Conservation (phyloP, 1,284 basidiomycete genomes). For the Tilletia caries region DNA sequence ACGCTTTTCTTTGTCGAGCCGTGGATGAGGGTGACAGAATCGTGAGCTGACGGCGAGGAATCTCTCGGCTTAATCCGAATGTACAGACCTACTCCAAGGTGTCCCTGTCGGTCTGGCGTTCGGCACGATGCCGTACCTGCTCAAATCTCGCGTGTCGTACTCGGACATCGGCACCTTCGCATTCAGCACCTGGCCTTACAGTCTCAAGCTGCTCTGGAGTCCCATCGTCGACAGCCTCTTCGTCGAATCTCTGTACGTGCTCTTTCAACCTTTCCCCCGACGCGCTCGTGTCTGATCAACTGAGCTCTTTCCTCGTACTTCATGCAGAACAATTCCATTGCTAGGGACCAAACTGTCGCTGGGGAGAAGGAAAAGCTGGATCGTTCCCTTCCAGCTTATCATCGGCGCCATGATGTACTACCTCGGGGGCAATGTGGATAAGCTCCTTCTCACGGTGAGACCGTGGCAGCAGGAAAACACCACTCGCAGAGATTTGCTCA, state of each 20-base stretch:
- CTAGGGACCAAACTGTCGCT: conserved; percentile 53
- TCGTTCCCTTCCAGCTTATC: conserved; percentile 90
- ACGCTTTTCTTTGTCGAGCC: neutral
- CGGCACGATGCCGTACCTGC: conserved; percentile 92
- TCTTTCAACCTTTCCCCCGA: neutral
- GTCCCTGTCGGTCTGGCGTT: conserved; percentile 74
- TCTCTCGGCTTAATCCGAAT: too few species aligned
- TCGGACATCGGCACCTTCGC: conserved; percentile 94
- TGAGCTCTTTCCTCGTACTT: neutral
- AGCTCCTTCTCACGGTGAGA: conserved; percentile 75
- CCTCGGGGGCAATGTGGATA: conserved; percentile 76
- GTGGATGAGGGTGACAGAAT: too few species aligned
- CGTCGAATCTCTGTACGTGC: conserved; percentile 60
- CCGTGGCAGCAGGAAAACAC: too few species aligned
- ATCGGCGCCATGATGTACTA: conserved; percentile 84
- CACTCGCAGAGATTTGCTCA: too few species aligned
- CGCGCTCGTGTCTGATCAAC: neutral
- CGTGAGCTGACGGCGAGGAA: too few species aligned
- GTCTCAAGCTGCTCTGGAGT: conserved; percentile 94
- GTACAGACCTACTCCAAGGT: conserved; percentile 80
- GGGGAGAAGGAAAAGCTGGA: conserved; percentile 95
- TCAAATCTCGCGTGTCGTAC: conserved; percentile 90
- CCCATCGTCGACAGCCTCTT: conserved; percentile 94
- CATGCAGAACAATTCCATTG: neutral
- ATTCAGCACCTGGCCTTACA: conserved; percentile 92